These are phyloP conservation scores for Monosporascus sp. DNA, from an alignment of 2,329 filamentous ascomycete species.

Conservation along the genomic window DNA sequence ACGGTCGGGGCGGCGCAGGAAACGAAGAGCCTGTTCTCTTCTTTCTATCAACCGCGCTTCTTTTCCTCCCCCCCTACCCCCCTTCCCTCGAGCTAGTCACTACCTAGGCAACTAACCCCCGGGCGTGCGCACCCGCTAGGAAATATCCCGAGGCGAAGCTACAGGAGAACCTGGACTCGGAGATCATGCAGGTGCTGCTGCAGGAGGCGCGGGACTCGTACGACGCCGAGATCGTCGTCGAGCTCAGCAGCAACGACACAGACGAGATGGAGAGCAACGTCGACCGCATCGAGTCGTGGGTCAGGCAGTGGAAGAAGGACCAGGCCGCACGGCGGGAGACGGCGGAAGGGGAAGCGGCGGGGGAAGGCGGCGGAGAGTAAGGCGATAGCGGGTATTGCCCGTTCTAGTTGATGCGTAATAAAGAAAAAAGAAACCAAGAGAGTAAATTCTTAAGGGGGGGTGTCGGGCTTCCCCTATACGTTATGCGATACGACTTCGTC, in stretches of 20 bases:
- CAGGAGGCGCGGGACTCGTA: slow-evolving; percentile 87
- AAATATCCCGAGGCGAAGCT: slow-evolving; percentile 83
- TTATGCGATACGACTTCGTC: too few relatives aligned
- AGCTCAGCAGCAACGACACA: slow-evolving; percentile 73
- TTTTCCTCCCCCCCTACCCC: not conserved
- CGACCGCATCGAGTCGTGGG: slow-evolving; percentile 76
- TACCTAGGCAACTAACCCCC: too few relatives aligned
- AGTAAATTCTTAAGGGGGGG: too few relatives aligned
- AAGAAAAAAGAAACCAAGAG: too few relatives aligned
- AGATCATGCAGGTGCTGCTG: slow-evolving; percentile 93
- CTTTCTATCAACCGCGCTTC: not conserved
- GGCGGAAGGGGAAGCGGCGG: not conserved
- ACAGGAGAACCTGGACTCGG: slow-evolving; percentile 92
- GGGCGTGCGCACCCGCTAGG: slow-evolving; percentile 30
- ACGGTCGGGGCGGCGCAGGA: too few relatives aligned
- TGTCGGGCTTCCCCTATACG: too few relatives aligned
- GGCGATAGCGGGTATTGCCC: not conserved
- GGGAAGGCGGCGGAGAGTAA: not conserved
- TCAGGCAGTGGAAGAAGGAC: slow-evolving; percentile 74
- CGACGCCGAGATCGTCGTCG: slow-evolving; percentile 80
- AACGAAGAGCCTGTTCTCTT: not conserved
- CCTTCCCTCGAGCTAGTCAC: not conserved
- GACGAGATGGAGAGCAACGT: slow-evolving; percentile 88
- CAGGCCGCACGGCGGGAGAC: slow-evolving; percentile 33
- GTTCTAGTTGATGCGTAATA: too few relatives aligned